Base-by-base conservation (phyloP, 1,139 yeast genomes). In the Yamadazyma taylorii region DNA sequence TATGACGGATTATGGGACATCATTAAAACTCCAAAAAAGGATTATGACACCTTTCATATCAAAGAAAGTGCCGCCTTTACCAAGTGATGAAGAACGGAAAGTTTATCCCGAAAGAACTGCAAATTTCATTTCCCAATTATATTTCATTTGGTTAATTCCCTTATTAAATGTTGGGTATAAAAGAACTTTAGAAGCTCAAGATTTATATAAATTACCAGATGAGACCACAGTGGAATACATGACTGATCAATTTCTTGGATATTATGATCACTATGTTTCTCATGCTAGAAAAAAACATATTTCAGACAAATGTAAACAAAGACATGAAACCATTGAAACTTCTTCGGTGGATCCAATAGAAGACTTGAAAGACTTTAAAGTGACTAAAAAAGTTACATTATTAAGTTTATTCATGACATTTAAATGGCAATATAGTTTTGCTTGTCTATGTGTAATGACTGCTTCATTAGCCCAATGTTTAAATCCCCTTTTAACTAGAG, bases 111-210 rank as follows among this genome's bases (percentile, higher is more conserved):
- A 41, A 23, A 12, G 34, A 5, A 34, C 43, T 3, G 63, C 69
- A 3, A 69, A 65, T 39, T 35, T 56, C 13, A 27, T 71, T 9
- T 61, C 62, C 7, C 47, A 52, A 24, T 17, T 61, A 1, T 73
- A 79, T 34, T 78, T 78, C 47, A 60, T 69, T 56, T 84, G 90
- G 90, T 63, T 81, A 29, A 45, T 62, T 13, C 86, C 87, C 0
- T 42, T 81, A 5, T 51, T 83, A 53, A 67, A 63, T 29, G 74
- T 73, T 5, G 94, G 95, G 2, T 85, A 84, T 53, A 70, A 73
- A 39, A 69, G 94, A 48, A 79, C 86, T 0, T 58, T 85, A 22
- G 78, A 78, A 37, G 78, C 79, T 8, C 73, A 77, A 38, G 94
- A 85, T 56, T 55, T 85, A 40, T 84, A 67, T 60, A 61, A 60